These are phyloP conservation scores for Penicillium sp. DNA, from an alignment of 2,329 filamentous ascomycete genomes.

Conservation along the genomic window DNA sequence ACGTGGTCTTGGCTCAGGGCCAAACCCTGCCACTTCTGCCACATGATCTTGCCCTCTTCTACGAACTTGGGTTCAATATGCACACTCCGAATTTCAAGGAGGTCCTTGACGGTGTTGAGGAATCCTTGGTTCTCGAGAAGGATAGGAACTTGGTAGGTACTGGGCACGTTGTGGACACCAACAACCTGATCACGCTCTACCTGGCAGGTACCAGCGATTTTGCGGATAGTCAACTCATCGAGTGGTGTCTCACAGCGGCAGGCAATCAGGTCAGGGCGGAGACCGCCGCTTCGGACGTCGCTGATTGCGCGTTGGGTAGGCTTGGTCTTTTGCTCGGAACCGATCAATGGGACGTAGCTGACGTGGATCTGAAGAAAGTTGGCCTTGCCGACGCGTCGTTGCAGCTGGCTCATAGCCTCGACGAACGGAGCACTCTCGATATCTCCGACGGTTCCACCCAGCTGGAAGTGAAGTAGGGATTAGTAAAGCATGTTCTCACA, in stretches of 20 bases:
- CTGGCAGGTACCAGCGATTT: slow-evolving; percentile 89
- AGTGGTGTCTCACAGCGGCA: slow-evolving; percentile 85
- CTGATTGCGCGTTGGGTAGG: slow-evolving; percentile 92
- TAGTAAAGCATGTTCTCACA: neutral
- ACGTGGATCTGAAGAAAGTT: slow-evolving; percentile 92
- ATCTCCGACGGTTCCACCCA: slow-evolving; percentile 63
- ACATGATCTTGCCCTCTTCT: slow-evolving; percentile 70
- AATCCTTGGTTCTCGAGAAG: slow-evolving; percentile 84
- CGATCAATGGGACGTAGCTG: slow-evolving; percentile 72
- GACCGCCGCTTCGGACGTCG: slow-evolving; percentile 78
- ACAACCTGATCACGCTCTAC: slow-evolving; percentile 85
- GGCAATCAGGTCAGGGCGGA: slow-evolving; percentile 81
- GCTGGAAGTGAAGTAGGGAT: slow-evolving; percentile 44
- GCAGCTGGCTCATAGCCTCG: slow-evolving; percentile 81
- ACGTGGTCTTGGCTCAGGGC: slow-evolving; percentile 70
- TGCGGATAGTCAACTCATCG: slow-evolving; percentile 74
- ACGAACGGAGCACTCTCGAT: slow-evolving; percentile 89
- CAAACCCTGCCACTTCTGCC: slow-evolving; percentile 77
- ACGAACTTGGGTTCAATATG: slow-evolving; percentile 59
- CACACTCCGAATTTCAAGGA: slow-evolving; percentile 68
- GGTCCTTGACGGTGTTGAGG: slow-evolving; percentile 66
- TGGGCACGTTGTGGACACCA: slow-evolving; percentile 83
- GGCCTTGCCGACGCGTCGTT: slow-evolving; percentile 71
- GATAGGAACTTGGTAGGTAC: slow-evolving; percentile 94
- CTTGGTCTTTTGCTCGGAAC: slow-evolving; percentile 89